Percentiles rank a stretch among this genome's conserved stretches.
These are phyloP conservation scores for Obelidium mucronatum DNA, from an alignment of 192 early-diverging fungal species.

Conservation along the genomic window DNA sequence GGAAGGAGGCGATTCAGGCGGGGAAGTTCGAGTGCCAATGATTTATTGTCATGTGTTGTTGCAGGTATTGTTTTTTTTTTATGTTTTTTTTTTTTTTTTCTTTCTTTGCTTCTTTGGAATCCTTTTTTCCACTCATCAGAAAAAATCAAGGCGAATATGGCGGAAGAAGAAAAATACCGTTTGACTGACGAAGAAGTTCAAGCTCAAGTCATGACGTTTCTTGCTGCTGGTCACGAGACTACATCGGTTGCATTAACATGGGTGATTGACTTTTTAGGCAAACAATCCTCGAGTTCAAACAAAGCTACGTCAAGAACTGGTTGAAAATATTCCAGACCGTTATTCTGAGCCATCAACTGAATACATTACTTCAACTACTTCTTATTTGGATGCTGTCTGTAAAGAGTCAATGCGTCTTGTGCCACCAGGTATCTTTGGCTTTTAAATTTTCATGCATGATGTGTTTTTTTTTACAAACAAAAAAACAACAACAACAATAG, in stretches of 20 bases:
- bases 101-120: no score
- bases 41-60: no score
- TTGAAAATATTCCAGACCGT: neutral
- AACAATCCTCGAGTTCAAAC: conserved; percentile 9
- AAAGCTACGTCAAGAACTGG: conserved; percentile 3
- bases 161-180: neutral
- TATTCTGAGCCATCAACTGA: conserved; percentile 6
- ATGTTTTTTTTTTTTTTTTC: no score
- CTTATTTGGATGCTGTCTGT: conserved; percentile 33
- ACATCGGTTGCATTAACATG: conserved; percentile 2
- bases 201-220: conserved; percentile 22
- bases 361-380: conserved; percentile 8
- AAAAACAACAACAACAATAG: neutral
- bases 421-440: conserved; percentile 18
- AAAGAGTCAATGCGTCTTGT: conserved; percentile 27
- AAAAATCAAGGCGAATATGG: neutral
- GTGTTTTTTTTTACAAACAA: neutral
- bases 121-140: neutral
- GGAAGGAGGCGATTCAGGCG: neutral
- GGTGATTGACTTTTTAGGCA: conserved; percentile 16
- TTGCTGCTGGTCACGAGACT: conserved; percentile 31
- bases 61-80: no score
- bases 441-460: neutral
- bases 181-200: conserved; percentile 23
- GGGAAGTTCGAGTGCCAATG: neutral